These are phyloP conservation scores for Apostasia ramifera DNA, from an alignment of 106 monocot species.

Conservation along the genomic window DNA sequence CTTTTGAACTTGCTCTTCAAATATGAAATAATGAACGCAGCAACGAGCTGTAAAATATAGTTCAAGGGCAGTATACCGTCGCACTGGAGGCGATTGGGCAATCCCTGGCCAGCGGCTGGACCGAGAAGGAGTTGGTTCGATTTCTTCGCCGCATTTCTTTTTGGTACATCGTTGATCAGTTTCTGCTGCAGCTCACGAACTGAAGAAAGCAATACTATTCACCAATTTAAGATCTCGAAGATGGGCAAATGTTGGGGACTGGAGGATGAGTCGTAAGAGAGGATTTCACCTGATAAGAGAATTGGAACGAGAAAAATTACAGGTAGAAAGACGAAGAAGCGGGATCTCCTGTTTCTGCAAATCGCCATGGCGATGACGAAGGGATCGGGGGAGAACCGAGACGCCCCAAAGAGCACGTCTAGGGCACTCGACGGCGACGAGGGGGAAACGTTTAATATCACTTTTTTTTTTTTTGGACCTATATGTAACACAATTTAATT, in stretches of 20 bases:
- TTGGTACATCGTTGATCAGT: slow-evolving; percentile 6
- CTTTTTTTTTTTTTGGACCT: too few relatives aligned
- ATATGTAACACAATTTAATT: too few relatives aligned
- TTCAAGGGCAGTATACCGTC: slow-evolving; percentile 27
- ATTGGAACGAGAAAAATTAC: slow-evolving; percentile 49
- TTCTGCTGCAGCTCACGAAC: slow-evolving; percentile 47
- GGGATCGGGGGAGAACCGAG: too few relatives aligned
- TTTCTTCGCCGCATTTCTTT: slow-evolving; percentile 20
- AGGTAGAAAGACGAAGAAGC: slow-evolving; percentile 29
- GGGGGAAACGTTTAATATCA: too few relatives aligned
- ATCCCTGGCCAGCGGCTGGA: slow-evolving; percentile 68
- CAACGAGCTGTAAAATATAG: background rate
- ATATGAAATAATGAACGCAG: background rate
- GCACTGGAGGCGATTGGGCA: slow-evolving; percentile 84
- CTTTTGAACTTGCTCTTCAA: background rate
- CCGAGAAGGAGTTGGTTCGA: slow-evolving; percentile 66
- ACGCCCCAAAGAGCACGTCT: too few relatives aligned
- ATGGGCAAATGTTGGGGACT: background rate
- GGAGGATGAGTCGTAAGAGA: background rate
- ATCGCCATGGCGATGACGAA: slow-evolving; percentile 14
- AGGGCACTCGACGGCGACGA: too few relatives aligned
- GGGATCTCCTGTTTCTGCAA: slow-evolving; percentile 27
- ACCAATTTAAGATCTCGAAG: background rate
- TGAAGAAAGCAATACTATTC: slow-evolving; percentile 11
- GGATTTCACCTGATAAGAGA: slow-evolving; percentile 36